These are phyloP conservation scores for Hymenoscyphus repandus DNA, from an alignment of 2,329 filamentous ascomycete species.

Conservation along the genomic window DNA sequence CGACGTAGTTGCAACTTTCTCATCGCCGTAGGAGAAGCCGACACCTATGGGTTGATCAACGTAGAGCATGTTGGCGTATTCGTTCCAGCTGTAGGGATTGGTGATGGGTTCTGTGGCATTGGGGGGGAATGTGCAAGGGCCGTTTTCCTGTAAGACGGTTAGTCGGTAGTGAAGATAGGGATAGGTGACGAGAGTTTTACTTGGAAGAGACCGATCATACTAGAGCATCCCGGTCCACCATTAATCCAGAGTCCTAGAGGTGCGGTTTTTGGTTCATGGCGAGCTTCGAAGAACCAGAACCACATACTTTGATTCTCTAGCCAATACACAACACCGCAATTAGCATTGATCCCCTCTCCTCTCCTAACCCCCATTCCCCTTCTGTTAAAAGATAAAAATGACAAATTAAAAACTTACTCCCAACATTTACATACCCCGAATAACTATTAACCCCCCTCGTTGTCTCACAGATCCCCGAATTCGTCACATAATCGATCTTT, in stretches of 20 bases:
- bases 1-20: conserved; percentile 39
- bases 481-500: conserved; percentile 35
- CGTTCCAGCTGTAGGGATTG: conserved; percentile 35
- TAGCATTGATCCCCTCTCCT: not conserved
- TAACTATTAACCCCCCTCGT: conserved; percentile 11
- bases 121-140: conserved; percentile 35
- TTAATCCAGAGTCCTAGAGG: conserved; percentile 7
- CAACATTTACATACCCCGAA: conserved; percentile 29
- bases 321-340: not conserved
- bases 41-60: conserved; percentile 33
- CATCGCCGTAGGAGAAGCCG: conserved; percentile 35
- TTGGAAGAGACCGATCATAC: conserved; percentile 9
- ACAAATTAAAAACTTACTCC: conserved; percentile 20
- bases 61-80: conserved; percentile 34
- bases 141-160: conserved; percentile 32
- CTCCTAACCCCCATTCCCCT: no score
- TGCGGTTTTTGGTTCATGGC: conserved; percentile 7
- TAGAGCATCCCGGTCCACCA: conserved; percentile 8
- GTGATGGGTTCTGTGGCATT: conserved; percentile 34
- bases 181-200: not conserved
- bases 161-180: not conserved
- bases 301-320: conserved; percentile 6
- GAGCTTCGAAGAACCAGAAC: conserved; percentile 14
- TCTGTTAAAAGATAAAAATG: not conserved
- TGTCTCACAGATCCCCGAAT: conserved; percentile 29